A percentile compares a stretch with the other conserved stretches of the same genome.
phyloP scores from a whole-genome alignment of 257 asterid species.

The Solanum acaule region DNA sequence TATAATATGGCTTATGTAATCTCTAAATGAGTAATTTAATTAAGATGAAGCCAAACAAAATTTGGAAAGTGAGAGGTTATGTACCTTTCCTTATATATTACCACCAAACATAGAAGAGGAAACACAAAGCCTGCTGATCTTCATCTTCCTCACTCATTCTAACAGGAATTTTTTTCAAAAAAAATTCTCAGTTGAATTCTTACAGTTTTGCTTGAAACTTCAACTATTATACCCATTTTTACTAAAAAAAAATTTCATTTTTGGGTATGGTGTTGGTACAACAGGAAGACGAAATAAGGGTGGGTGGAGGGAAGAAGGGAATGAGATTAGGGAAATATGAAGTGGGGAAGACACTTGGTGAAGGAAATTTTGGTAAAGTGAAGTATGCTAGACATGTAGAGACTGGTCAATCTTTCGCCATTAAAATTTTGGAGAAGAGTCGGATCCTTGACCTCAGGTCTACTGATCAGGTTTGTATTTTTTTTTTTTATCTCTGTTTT shows the following conservation, averaged over 20 bases:
- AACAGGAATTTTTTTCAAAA: background rate
- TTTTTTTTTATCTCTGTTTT: background rate
- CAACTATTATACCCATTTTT: background rate
- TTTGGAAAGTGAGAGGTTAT: background rate
- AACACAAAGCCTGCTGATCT: background rate
- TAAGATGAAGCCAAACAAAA: background rate
- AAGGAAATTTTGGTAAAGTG: slow-evolving; percentile 92
- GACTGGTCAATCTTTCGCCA: slow-evolving; percentile 58
- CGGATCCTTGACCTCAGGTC: slow-evolving; percentile 51
- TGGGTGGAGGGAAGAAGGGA: slow-evolving; percentile 15
- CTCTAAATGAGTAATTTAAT: too few relatives aligned
- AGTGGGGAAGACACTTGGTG: slow-evolving; percentile 75
- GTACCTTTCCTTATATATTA: background rate
- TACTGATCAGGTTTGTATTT: slow-evolving; percentile 59
- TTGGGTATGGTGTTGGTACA: slow-evolving; percentile 29
- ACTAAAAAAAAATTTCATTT: background rate
- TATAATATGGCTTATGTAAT: too few relatives aligned
- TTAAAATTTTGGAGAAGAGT: slow-evolving; percentile 75
- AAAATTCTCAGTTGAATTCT: background rate
- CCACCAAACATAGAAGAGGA: background rate
- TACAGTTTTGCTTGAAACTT: background rate
- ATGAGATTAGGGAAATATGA: slow-evolving; percentile 76
- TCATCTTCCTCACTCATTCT: background rate
- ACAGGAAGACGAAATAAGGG: slow-evolving; percentile 9
- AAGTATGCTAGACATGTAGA: slow-evolving; percentile 57